Evolutionary conservation across 345 rosid genomes (phyloP).

Genomic region (Salix udensis): DNA sequence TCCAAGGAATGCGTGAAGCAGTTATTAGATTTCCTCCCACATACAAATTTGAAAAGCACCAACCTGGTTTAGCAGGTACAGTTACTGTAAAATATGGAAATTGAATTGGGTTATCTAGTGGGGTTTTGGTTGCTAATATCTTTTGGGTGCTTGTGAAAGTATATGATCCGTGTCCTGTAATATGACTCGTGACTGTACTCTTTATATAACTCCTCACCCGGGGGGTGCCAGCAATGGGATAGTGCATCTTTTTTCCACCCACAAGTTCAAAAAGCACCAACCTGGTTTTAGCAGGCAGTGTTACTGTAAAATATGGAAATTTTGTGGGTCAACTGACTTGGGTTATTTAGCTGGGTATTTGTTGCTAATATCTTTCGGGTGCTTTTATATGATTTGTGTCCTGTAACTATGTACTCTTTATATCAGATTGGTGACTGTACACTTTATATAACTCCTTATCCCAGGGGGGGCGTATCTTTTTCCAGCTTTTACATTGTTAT

Average conservation of each 20-base stretch:
- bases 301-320: neutral
- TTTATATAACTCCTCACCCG: neutral
- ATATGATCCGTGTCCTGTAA: neutral
- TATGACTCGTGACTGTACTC: neutral
- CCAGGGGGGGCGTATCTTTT: neutral
- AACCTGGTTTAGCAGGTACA: conserved; percentile 89
- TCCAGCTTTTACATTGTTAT: neutral
- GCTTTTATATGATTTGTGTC: neutral
- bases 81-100: neutral
- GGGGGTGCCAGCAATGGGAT: too few species aligned
- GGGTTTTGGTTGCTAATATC: neutral
- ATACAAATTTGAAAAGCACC: conserved; percentile 89
- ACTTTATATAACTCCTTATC: neutral
- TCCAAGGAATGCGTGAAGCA: conserved; percentile 99
- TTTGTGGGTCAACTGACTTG: neutral
- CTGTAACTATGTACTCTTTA: neutral
- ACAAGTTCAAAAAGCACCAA: conserved; percentile 83
- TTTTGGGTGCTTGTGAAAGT: neutral
- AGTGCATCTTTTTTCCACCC: neutral
- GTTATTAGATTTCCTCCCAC: conserved; percentile 91
- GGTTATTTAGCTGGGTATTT: too few species aligned
- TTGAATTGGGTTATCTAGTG: neutral
- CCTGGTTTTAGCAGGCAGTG: conserved; percentile 88
- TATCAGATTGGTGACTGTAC: neutral
- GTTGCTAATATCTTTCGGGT: too few species aligned